Percentiles rank a stretch among this genome's conserved stretches.
phyloP scores from a whole-genome alignment of 768 basidiomycete species.

The Calocybe gangraenosa region DNA sequence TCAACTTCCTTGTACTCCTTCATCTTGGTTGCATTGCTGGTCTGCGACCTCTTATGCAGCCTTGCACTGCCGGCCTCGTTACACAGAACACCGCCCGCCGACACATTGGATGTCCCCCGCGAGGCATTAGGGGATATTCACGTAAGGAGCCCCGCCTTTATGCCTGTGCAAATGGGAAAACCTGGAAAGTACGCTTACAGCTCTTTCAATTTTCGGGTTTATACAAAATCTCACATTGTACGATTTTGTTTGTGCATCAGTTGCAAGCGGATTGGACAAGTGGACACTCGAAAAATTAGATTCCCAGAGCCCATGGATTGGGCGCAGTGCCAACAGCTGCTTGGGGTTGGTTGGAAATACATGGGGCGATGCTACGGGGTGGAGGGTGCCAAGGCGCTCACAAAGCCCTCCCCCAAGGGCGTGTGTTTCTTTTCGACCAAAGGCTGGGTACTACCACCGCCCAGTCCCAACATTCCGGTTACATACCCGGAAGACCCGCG shows the following conservation, averaged over 20 bases:
- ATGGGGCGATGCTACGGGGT: background rate
- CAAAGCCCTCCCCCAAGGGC: background rate
- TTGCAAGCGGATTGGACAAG: background rate
- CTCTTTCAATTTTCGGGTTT: background rate
- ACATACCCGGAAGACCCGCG: too few species aligned
- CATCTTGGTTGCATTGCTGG: background rate
- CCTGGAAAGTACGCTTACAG: background rate
- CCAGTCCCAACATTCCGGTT: too few species aligned
- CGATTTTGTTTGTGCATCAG: background rate
- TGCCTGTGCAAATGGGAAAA: background rate
- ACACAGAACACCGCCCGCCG: background rate
- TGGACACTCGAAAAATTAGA: background rate
- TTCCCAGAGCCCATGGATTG: background rate
- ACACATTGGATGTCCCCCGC: background rate
- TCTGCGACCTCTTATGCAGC: background rate
- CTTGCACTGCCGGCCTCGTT: background rate
- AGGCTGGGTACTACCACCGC: constrained; percentile 1
- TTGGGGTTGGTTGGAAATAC: constrained; percentile 1
- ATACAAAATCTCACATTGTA: background rate
- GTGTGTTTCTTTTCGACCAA: background rate
- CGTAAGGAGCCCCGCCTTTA: background rate
- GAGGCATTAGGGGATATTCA: background rate
- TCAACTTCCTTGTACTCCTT: background rate
- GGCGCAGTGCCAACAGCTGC: background rate
- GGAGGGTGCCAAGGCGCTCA: background rate